Base-by-base conservation (phyloP, 192 early-diverging fungal species). In the Gaertneriomyces sp. region DNA sequence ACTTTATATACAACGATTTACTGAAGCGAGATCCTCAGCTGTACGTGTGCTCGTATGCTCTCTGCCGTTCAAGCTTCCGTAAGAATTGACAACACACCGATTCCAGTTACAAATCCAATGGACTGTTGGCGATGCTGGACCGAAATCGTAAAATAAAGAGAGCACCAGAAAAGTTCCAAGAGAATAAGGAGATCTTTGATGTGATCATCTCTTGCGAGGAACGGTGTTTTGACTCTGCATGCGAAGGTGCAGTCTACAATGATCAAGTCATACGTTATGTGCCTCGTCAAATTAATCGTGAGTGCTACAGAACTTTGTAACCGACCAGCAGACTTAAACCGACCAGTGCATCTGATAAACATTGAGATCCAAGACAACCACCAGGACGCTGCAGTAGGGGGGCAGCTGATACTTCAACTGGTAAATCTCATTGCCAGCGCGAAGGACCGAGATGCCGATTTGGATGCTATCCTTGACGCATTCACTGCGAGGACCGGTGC, bases 121-220 rank as follows among this genome's bases (percentile, higher is more conserved):
- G 95, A 3, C 74, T 98, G 3, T 70, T 98, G 25, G 53, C 61
- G 7, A 98, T 98, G 96, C 77, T 97, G 46, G 92, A 96, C 65
- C 82, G 96, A n/a, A 98, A 98, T 69, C 77, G 88, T n/a, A 87
- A 79, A 45, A 93, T 96, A 45, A 98, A 98, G 71, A 54, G 59
- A 17, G 91, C 96, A 3, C 93, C 96, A 2, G 90, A 97, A 75
- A 75, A 84, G 47, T 98, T 90, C 71, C 93, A 96, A 53, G 87
- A 91, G 53, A 84, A 81, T 33, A 49, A 69, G 9, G 78, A 86
- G 44, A 72, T 80, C 9, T 97, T 88, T 77, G 95, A 97, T 76
- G 84, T 98, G 0, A 90, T 98, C 41, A 89, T 98, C 49, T 96
- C 94, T 9, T 98, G 96, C 61, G 96, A 98, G 74, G 96, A 97